Evolutionary conservation across 108 stramenopile species (phyloP), one percentile per base, ranked within the genome.

Genomic region (Stephanodiscus minutulus): DNA sequence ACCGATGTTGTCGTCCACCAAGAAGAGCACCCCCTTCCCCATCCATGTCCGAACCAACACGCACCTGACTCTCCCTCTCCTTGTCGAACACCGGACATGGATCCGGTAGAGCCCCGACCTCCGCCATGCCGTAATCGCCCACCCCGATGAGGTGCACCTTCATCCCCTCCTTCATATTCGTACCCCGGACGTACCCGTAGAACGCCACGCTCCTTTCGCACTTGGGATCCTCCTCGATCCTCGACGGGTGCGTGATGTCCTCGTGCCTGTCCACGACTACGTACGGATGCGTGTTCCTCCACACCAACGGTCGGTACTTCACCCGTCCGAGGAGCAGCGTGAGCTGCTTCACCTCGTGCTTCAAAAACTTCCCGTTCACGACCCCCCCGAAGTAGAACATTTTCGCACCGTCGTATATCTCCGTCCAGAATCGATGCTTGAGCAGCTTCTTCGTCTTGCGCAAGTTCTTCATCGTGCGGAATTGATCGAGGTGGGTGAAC

Each of bases 351-450:
- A 97, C 85, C 82, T 98, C 98, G 71, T 91, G 90, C 71, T 97
- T 96, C 35, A 94, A 83, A 85, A 97, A 99, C 76, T 97, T 97
- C 41, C 96, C 96, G 81, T 96, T 91, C 31, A 97, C 87, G 29
- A 85, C 68, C n/a, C 99, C 99, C 41, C 85, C 89, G 64, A 99
- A 88, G 74, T 96, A 92, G 66, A 97, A 98, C 90, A 99, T 93
- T 74, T 99, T 99, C 27, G 99, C 99, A 29, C 99, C 98, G 59
- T 97, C 90, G 72, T 97, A 98, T 53, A 97, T 95, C 83, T 99
- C 99, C 7, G 97, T 97, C 98, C 98, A 98, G 74, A 99, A 99
- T 46, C 99, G 87, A 49, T 97, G 88, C 81, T 99, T 99, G 44
- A 99, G 70, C 35, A 84, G 57, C 67, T 98, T 98, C 65, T 97